Evolutionary conservation across 108 stramenopile genomes (phyloP), one percentile per base, ranked within the genome.

Genomic region (Conticribra weissflogii): DNA sequence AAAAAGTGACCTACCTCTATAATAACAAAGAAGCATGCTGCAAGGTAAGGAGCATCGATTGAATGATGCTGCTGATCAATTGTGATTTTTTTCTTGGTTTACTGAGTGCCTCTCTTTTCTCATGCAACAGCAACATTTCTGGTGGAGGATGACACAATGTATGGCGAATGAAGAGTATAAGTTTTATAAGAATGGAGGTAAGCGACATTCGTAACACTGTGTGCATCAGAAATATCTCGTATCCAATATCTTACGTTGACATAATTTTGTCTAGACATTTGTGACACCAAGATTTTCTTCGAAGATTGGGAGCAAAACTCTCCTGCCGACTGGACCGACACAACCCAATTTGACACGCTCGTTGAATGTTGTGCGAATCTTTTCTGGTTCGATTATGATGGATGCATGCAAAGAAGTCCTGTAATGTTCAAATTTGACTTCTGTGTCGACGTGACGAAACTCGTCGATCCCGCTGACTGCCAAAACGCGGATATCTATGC

Each of bases 81-180:
- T n/a, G n/a, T n/a, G n/a, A n/a, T n/a, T n/a, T n/a, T n/a, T n/a
- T n/a, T n/a, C n/a, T 52, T 14, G 17, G 4, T 14, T 52, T 52
- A 17, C 17, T 17, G 17, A 4, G 5, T 14, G 5, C 23, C n/a
- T n/a, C n/a, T n/a, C n/a, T n/a, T n/a, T n/a, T n/a, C n/a, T n/a
- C n/a, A n/a, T n/a, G n/a, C n/a, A n/a, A n/a, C 24, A 48, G 14
- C 32, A 58, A 3, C 77, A 78, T 30, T 78, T 78, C 44, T 78
- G 77, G 77, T 78, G 77, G 77, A 57, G 77, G 19, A 78, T 78
- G 50, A 70, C 70, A 5, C 70, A 78, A 47, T 78, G 77, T 29
- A 78, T 78, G 77, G 69, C 70, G 18, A 78, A 78, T 61, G 77
- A 78, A 59, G 77, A 78, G 50, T 78, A 60, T 46, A 78, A 78